Evolutionary conservation across 768 basidiomycete species (phyloP), one percentile per base, ranked within the genome.

Genomic region (Suillus variegatus): DNA sequence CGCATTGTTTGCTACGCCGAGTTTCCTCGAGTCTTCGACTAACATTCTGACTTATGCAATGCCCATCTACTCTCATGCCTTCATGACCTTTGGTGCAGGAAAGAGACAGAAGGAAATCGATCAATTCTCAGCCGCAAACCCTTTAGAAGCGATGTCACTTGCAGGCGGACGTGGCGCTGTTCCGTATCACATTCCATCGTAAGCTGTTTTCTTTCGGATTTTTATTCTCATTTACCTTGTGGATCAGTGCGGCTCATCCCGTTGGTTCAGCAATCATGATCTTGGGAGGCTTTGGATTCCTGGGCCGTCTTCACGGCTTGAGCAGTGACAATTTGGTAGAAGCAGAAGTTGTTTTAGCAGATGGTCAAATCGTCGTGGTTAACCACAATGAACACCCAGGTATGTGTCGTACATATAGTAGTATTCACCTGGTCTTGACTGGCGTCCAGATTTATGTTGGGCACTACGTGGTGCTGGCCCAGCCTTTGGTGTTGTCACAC

Each of bases 321-420:
- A 95, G 93, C 65, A 86, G 95, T 73, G 95, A 98, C 75, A 93
- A 92, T 73, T 79, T 97, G 32, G 91, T 96, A 6, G 95, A 97
- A 72, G 91, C 92, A 0, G 95, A 98, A 77, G 89, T 95, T 78
- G 95, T 97, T 2, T 82, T 95, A 20, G 91, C 94, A 5, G 94
- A 97, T 76, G 95, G 95, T 6, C 80, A 87, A n/a, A 91, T 97
- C 55, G 84, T 94, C 25, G 83, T 90, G 65, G 86, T 90, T 7
- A 93, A 84, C 68, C 88, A 95, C 71, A 82, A 84, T 6, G 88
- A 90, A 47, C 79, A 92, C 73, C 82, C 90, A 62, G 91, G 92
- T 87, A 72, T 64, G 78, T 76, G 12, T 60, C 65, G 78, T 75
- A 16, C 57, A 41, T 56, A 22, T 41, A n/a, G 16, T 28, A 16